These are phyloP conservation scores for Tulasnella sp. DNA, from an alignment of 768 basidiomycete genomes.

Conservation along the genomic window DNA sequence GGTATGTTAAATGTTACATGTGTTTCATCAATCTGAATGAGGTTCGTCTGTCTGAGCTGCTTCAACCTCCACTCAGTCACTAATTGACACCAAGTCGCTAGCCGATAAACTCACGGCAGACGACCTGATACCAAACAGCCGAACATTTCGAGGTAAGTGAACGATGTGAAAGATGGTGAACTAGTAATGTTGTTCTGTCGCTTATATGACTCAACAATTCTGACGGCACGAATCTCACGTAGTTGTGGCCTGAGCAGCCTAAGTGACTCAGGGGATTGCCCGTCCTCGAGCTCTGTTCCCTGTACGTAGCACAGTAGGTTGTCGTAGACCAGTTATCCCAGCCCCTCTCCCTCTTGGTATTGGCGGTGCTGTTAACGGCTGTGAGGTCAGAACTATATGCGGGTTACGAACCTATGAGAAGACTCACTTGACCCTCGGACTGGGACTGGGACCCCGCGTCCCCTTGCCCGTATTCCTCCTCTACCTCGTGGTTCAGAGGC, in stretches of 20 bases:
- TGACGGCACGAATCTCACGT: no score
- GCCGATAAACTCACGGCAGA: conserved; percentile 16
- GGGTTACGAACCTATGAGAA: background rate
- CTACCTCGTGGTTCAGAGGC: background rate
- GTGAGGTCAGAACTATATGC: background rate
- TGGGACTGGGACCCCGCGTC: background rate
- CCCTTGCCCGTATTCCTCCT: background rate
- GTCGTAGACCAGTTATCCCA: background rate
- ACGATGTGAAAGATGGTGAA: no score
- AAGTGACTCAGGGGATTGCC: no score
- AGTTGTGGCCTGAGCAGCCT: no score
- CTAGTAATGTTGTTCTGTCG: no score
- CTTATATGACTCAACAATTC: no score
- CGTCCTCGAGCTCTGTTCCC: background rate
- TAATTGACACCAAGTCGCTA: background rate
- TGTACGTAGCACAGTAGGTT: conserved; percentile 10
- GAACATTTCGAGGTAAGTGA: conserved; percentile 15
- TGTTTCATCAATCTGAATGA: conserved; percentile 72
- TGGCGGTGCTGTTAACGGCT: background rate
- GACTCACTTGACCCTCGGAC: background rate
- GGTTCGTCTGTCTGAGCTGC: conserved; percentile 47
- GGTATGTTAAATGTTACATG: conserved; percentile 72
- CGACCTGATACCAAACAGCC: conserved; percentile 23
- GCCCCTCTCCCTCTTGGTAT: background rate
- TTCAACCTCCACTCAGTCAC: background rate